Base-by-base conservation (phyloP, 1,139 yeast species). In the Maudiozyma humilis region DNA sequence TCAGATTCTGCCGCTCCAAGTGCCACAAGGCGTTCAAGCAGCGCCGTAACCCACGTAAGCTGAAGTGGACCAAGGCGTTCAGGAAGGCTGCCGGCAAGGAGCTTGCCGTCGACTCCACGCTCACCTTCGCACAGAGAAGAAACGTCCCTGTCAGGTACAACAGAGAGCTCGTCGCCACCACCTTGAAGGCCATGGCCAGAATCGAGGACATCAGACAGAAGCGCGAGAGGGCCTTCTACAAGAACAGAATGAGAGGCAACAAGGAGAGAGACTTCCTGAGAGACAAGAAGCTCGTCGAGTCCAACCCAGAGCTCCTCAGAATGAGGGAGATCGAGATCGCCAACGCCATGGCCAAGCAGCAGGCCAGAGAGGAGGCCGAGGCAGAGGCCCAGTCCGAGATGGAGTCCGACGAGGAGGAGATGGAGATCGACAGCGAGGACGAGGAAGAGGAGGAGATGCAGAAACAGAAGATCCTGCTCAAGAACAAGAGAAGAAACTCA, bases 31-130 rank as follows among this genome's bases (percentile, higher is more conserved):
- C 91, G 47, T 91, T 91, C 80, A 91, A 91, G 68, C 94, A 88
- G 73, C 89, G 96, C 75, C 83, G 99, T 70, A 91, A 91, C 72
- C 99, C 99, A 57, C 83, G 99, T 72, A 91, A 91, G 70, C 81
- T 89, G 68, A 83, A 78, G 70, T 91, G 98, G 98, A 91, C 98
- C 48, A 91, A 93, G 69, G 97, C 98, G 1, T 91, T 93, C 77
- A 82, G 99, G 72, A 91, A 91, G 68, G 95, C 97, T 49, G 97
- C 97, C 42, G 99, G 99, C 60, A 91, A 91, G 67, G 99, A 91
- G 66, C 78, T 91, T 74, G 96, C 94, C 40, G 97, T 91, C 48
- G 99, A 91, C 64, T 84, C 96, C 13, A 89, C 98, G 6, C 76
- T 91, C 62, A 86, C 97, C 1, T 91, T 93, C 67, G 95, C 95